phyloP scores from a whole-genome alignment of 169 alveolate genomes.

The Blepharisma undulans region DNA sequence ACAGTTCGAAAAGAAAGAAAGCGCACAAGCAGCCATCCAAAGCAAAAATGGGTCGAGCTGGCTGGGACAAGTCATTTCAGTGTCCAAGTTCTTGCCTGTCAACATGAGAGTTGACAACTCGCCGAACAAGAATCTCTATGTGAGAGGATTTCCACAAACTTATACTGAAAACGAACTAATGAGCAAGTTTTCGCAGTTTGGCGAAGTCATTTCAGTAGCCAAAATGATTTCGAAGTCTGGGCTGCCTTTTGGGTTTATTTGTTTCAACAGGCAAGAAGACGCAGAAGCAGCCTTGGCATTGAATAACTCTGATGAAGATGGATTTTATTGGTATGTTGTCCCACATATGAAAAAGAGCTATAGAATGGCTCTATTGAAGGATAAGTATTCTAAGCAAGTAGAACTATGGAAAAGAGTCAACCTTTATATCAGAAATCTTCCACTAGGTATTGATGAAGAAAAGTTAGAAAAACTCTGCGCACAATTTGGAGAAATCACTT shows the following conservation, averaged over 20 bases:
- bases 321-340: conserved; percentile 17
- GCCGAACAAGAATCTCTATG: conserved; percentile 4
- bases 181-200: not conserved
- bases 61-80: not conserved
- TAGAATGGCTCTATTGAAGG: not conserved
- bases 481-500: conserved; percentile 5
- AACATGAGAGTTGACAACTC: not conserved
- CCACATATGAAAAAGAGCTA: not conserved
- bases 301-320: conserved; percentile 1
- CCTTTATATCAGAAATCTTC: not conserved
- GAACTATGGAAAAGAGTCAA: conserved; percentile 16
- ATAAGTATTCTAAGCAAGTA: not conserved
- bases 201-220: conserved; percentile 25
- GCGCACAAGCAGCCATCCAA: not conserved
- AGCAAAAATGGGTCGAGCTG: not conserved
- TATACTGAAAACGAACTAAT: not conserved
- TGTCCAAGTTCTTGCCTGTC: not conserved
- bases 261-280: not conserved
- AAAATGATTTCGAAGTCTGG: not conserved
- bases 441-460: not conserved
- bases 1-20: not conserved
- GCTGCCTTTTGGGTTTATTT: not conserved
- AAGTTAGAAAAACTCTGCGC: not conserved
- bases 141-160: conserved; percentile 28
- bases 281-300: not conserved